Evolutionary conservation across 306 rosid species (phyloP).

Genomic region (Luffa acutangula): DNA sequence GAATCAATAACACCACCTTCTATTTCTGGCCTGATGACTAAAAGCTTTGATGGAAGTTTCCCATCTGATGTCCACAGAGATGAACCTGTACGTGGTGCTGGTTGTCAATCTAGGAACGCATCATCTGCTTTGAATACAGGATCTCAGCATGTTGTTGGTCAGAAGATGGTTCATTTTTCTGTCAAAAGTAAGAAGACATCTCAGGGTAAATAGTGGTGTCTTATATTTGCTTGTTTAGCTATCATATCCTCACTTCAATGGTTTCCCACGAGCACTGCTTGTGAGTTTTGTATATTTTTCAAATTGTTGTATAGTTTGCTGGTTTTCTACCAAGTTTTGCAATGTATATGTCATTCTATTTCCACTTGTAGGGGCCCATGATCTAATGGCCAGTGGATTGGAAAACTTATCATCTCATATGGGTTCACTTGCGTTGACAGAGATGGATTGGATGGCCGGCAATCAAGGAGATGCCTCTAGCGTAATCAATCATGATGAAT

Average conservation of each 20-base stretch:
- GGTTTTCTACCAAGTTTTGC: constrained; percentile 23
- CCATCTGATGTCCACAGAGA: constrained; percentile 22
- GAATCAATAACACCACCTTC: constrained; percentile 38
- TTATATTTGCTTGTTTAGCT: constrained; percentile 11
- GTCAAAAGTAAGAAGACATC: constrained; percentile 21
- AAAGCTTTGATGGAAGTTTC: constrained; percentile 34
- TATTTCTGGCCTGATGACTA: constrained; percentile 23
- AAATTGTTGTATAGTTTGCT: constrained; percentile 15
- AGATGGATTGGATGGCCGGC: constrained; percentile 66
- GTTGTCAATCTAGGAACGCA: constrained; percentile 17
- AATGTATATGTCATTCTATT: constrained; percentile 34
- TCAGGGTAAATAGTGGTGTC: constrained; percentile 37
- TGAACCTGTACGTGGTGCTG: constrained; percentile 16
- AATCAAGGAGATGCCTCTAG: constrained; percentile 43
- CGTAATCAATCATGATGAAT: constrained; percentile 41
- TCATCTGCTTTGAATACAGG: constrained; percentile 24
- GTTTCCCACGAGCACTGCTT: constrained; percentile 3
- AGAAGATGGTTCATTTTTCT: constrained; percentile 45
- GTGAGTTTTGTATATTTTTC: background rate
- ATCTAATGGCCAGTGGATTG: constrained; percentile 67
- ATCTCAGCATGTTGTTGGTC: constrained; percentile 35
- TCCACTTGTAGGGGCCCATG: constrained; percentile 78
- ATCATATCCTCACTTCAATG: background rate
- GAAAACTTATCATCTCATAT: constrained; percentile 76
- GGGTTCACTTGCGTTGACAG: constrained; percentile 94